A percentile compares a stretch with the other conserved stretches of the same genome.
Evolutionary conservation across 352 stramenopile genomes (phyloP).

Genomic region (Phytophthora chlamydospora): DNA sequence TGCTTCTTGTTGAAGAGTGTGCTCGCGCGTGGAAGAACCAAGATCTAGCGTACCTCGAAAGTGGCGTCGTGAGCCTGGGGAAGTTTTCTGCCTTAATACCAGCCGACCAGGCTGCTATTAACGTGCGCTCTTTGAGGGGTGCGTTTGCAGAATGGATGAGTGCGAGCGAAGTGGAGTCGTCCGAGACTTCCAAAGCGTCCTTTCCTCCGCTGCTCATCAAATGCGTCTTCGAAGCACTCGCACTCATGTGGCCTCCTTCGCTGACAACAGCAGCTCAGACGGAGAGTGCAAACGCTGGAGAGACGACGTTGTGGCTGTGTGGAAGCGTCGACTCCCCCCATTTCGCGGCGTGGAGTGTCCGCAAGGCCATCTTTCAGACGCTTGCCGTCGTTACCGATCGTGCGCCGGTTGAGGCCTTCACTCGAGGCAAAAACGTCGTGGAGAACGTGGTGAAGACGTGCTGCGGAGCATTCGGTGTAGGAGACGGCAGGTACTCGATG

Average conservation of each 20-base stretch:
- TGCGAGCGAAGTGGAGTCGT: conserved; percentile 11
- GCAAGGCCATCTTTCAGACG: conserved; percentile 56
- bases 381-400: conserved; percentile 42
- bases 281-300: conserved; percentile 4
- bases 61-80: conserved; percentile 57
- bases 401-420: conserved; percentile 28
- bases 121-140: conserved; percentile 42
- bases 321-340: conserved; percentile 36
- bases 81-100: conserved; percentile 49
- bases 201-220: conserved; percentile 76
- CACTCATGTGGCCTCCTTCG: conserved; percentile 48
- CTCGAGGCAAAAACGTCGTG: conserved; percentile 27
- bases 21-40: conserved; percentile 65
- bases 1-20: conserved; percentile 62
- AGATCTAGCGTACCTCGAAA: conserved; percentile 78
- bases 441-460: conserved; percentile 49
- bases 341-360: conserved; percentile 74
- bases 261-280: background rate
- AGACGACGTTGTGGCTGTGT: conserved; percentile 62
- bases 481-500: conserved; percentile 74
- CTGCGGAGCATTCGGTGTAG: conserved; percentile 60
- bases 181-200: conserved; percentile 6
- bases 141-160: conserved; percentile 50
- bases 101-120: conserved; percentile 29
- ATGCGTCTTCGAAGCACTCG: conserved; percentile 72